Percentiles rank a stretch among this genome's conserved stretches.
Evolutionary conservation across 768 basidiomycete genomes (phyloP).

Genomic region (Pulveroboletus ravenelii): DNA sequence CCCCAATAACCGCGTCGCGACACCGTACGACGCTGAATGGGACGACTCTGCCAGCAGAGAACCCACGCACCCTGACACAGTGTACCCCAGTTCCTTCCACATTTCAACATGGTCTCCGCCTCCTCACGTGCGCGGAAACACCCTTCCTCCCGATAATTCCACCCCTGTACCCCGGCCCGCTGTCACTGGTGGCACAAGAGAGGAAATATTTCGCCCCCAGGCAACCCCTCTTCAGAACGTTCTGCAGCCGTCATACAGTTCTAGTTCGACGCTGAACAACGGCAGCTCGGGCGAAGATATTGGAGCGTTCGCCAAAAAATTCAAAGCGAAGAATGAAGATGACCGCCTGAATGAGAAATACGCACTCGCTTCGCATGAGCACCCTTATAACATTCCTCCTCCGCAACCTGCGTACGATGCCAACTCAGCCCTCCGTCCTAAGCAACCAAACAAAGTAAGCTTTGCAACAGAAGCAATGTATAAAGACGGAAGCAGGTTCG

Average conservation of each 20-base stretch:
- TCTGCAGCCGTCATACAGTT: slow-evolving; percentile 34
- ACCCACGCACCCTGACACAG: slow-evolving; percentile 1
- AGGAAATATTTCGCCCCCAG: slow-evolving; percentile 9
- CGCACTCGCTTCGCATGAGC: slow-evolving; percentile 52
- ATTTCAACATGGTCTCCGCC: slow-evolving; percentile 5
- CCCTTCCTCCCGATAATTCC: not conserved
- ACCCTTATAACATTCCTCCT: slow-evolving; percentile 57
- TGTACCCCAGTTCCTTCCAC: slow-evolving; percentile 9
- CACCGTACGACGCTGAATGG: not conserved
- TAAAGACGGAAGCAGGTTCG: slow-evolving; percentile 15
- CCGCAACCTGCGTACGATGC: slow-evolving; percentile 41
- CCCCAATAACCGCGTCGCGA: not conserved
- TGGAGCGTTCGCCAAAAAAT: slow-evolving; percentile 14
- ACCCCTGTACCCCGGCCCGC: not conserved
- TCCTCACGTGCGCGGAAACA: not conserved
- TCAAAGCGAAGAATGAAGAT: slow-evolving; percentile 8
- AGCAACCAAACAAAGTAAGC: slow-evolving; percentile 33
- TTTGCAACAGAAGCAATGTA: slow-evolving; percentile 31
- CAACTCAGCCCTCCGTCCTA: slow-evolving; percentile 9
- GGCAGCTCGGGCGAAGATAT: slow-evolving; percentile 17
- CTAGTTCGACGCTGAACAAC: slow-evolving; percentile 36
- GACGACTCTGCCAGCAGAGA: not conserved
- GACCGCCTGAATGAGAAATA: slow-evolving; percentile 37
- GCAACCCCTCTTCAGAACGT: slow-evolving; percentile 14
- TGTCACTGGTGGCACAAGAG: slow-evolving; percentile 2